Percentiles rank a stretch among this genome's conserved stretches.
Evolutionary conservation across 768 basidiomycete species (phyloP).

Genomic region (Serpula lacrymans): DNA sequence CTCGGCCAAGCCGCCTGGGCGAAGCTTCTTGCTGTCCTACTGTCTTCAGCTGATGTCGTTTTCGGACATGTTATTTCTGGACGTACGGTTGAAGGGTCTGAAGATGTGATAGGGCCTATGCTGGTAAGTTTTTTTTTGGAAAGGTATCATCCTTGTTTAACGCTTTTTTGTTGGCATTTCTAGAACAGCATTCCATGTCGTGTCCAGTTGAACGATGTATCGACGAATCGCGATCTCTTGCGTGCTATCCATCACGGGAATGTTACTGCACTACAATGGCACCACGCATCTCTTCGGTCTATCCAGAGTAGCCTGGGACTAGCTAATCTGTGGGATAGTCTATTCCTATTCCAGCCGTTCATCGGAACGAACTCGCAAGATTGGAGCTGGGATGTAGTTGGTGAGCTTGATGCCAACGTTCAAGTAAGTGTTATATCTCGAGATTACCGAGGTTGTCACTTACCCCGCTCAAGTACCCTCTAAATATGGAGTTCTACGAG

Average conservation of each 20-base stretch:
- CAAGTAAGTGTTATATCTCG: slow-evolving; percentile 28
- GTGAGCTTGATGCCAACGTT: slow-evolving; percentile 13
- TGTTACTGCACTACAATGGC: slow-evolving; percentile 37
- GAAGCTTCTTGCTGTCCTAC: slow-evolving; percentile 20
- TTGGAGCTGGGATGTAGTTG: slow-evolving; percentile 21
- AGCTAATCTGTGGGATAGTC: slow-evolving; percentile 35
- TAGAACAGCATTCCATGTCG: slow-evolving; percentile 48
- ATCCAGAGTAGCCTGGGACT: slow-evolving; percentile 34
- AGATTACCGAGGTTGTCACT: not conserved
- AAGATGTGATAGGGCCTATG: slow-evolving; percentile 44
- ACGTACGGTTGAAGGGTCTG: slow-evolving; percentile 36
- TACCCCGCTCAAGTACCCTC: slow-evolving; percentile 33
- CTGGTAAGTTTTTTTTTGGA: slow-evolving; percentile 30
- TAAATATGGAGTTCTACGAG: slow-evolving; percentile 42
- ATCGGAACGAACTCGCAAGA: too few species aligned
- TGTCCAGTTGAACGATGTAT: slow-evolving; percentile 22
- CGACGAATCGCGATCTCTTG: slow-evolving; percentile 32
- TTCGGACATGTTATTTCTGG: slow-evolving; percentile 49
- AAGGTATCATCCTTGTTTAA: too few species aligned
- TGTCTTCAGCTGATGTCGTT: slow-evolving; percentile 31
- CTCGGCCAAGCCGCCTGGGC: slow-evolving; percentile 31
- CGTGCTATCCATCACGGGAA: slow-evolving; percentile 35
- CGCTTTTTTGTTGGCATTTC: not conserved
- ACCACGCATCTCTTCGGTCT: slow-evolving; percentile 42
- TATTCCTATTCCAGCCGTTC: slow-evolving; percentile 43